phyloP scores from a whole-genome alignment of 805 yeast genomes.

The Sugiyamaella americana region DNA sequence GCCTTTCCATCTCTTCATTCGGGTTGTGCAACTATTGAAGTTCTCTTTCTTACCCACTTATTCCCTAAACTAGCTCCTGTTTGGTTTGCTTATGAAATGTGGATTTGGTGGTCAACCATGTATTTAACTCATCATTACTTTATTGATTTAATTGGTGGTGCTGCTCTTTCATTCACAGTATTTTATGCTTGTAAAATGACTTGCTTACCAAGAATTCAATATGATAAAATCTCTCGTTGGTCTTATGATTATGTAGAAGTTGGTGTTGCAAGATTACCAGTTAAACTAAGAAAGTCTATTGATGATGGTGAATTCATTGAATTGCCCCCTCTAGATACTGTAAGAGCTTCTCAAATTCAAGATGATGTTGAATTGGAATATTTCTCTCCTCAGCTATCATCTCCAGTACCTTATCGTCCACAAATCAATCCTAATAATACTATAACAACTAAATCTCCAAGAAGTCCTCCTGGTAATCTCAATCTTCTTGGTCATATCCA shows the following conservation, averaged over 20 bases:
- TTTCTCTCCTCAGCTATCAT: neutral
- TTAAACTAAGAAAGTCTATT: constrained; percentile 24
- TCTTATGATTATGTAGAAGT: constrained; percentile 36
- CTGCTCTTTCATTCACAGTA: constrained; percentile 65
- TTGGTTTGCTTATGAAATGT: constrained; percentile 72
- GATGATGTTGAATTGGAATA: neutral
- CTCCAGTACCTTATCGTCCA: constrained; percentile 1
- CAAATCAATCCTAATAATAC: neutral
- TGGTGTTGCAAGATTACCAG: constrained; percentile 21
- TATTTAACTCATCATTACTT: constrained; percentile 95
- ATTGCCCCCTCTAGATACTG: constrained; percentile 15
- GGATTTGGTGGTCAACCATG: constrained; percentile 99
- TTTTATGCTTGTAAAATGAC: constrained; percentile 64
- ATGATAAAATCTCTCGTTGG: constrained; percentile 37
- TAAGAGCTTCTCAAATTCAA: neutral
- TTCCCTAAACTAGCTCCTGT: constrained; percentile 66
- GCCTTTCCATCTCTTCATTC: constrained; percentile 84
- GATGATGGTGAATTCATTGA: constrained; percentile 25
- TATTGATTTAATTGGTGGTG: constrained; percentile 90
- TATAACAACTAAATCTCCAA: neutral
- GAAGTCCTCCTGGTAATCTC: neutral
- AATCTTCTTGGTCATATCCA: too few species aligned
- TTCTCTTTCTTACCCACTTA: constrained; percentile 72
- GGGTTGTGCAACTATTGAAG: constrained; percentile 92
- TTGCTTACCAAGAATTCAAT: constrained; percentile 48